Conservation (phyloP, 2,329 filamentous ascomycete genomes). For the Alternaria metachromatica region DNA sequence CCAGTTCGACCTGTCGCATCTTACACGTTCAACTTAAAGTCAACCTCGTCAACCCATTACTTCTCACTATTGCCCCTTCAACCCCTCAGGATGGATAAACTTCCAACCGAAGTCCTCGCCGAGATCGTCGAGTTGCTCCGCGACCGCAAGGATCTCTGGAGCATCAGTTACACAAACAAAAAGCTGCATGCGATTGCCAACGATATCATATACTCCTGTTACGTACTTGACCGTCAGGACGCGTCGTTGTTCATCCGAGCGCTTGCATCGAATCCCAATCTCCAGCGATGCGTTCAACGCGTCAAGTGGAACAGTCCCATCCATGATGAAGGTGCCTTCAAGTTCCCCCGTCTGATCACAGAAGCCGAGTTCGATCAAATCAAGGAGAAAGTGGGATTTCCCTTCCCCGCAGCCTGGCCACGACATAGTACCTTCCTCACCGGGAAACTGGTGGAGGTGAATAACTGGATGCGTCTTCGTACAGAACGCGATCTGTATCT, state of each 20-base stretch:
- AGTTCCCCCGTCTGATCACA: neutral
- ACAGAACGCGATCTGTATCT: neutral
- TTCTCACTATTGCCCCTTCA: neutral
- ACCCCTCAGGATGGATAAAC: neutral
- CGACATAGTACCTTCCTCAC: neutral
- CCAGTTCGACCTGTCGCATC: neutral
- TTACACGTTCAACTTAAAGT: neutral
- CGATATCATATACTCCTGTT: neutral
- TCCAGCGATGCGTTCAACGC: neutral
- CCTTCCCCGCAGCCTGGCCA: neutral
- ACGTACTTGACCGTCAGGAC: neutral
- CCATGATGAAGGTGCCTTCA: neutral
- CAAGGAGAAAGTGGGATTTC: neutral
- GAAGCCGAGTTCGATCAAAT: neutral
- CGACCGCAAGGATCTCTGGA: neutral
- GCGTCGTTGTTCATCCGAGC: slow-evolving; percentile 8
- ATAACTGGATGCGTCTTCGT: neutral
- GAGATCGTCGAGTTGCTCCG: neutral
- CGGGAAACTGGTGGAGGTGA: neutral
- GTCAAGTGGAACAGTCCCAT: slow-evolving; percentile 4
- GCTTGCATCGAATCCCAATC: slow-evolving; percentile 1
- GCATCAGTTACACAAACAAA: slow-evolving; percentile 4
- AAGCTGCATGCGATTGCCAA: slow-evolving; percentile 5
- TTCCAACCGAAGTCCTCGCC: slow-evolving; percentile 10
- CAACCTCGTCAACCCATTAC: neutral